Conservation (phyloP, 1,139 yeast species). For the Geotrichum candidum region DNA sequence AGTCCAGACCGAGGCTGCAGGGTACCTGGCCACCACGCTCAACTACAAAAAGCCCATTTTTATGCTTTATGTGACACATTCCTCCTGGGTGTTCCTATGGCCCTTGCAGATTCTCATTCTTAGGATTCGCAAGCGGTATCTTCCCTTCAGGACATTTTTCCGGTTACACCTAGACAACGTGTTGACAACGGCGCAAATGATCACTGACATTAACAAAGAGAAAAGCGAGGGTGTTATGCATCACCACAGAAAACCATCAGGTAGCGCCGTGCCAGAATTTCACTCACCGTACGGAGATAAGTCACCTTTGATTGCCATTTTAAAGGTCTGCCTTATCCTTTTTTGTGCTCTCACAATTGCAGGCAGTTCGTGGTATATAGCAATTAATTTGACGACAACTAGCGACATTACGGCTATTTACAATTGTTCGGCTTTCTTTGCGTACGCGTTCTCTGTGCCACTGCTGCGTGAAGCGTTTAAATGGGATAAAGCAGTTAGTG, state of each 20-base stretch:
- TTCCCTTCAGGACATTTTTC: conserved; percentile 39
- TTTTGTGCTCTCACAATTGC: conserved; percentile 63
- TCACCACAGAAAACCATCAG: conserved; percentile 1
- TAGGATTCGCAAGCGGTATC: conserved; percentile 30
- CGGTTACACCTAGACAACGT: conserved; percentile 48
- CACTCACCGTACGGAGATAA: conserved; percentile 14
- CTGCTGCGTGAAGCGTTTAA: conserved; percentile 59
- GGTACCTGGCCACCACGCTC: conserved; percentile 54
- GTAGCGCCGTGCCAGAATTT: conserved; percentile 32
- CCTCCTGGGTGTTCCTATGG: conserved; percentile 73
- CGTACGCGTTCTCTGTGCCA: conserved; percentile 78
- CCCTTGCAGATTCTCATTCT: conserved; percentile 53
- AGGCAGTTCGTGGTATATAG: conserved; percentile 80
- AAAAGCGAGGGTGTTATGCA: conserved; percentile 37
- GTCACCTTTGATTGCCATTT: conserved; percentile 29
- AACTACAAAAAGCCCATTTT: conserved; percentile 67
- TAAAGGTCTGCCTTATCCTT: conserved; percentile 42
- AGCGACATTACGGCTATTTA: conserved; percentile 86
- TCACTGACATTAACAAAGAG: conserved; percentile 43
- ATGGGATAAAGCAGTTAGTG: conserved; percentile 62
- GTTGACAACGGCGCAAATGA: conserved; percentile 43
- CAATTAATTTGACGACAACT: conserved; percentile 76
- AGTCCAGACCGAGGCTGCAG: conserved; percentile 72
- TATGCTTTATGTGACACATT: conserved; percentile 65
- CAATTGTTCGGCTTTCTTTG: conserved; percentile 84